Base-by-base conservation (phyloP, 345 rosid genomes). In the Xanthoceras sorbifolium region DNA sequence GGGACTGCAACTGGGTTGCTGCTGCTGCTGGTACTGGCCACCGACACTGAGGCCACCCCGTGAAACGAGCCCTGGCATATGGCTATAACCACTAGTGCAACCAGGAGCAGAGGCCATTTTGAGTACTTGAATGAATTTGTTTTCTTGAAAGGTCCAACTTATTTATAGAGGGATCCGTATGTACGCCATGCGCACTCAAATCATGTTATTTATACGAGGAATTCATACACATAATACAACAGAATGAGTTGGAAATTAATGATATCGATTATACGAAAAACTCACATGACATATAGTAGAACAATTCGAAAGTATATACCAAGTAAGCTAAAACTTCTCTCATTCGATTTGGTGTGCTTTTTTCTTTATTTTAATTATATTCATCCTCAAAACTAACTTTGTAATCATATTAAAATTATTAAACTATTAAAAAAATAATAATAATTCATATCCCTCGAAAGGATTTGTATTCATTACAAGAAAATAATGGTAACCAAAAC, bases 101-200 rank as follows among this genome's bases (percentile, higher is more conserved):
- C 46, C 10, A 84, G 66, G n/a, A 31, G 40, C 14, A 44, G 9
- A 29, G 57, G 77, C 87, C 90, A 89, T 84, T 79, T 84, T 79
- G 50, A 38, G 3, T 14, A 36, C 4, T 14, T 20, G 29, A 65
- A 67, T 42, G n/a, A 40, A 23, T 40, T 2, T 20, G 6, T 5
- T 25, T 14, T 3, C 23, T 42, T 44, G 6, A 17, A 9, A 54
- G 1, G 76, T 44, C 20, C 44, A 72, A 29, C 22, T n/a, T 26
- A 67, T 73, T 40, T 73, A 67, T 59, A 44, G 69, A 48, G 40
- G 40, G 40, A 36, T 36, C 8, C 40, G 40, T 9, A 36, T 36
- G 40, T 6, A 9, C 40, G 40, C 8, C n/a, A n/a, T n/a, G n/a
- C n/a, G n/a, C n/a, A n/a, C n/a, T n/a, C n/a, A n/a, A n/a, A n/a